Base-by-base conservation (phyloP, 495 filamentous ascomycete genomes). In the Astrothelium subdiscretum region DNA sequence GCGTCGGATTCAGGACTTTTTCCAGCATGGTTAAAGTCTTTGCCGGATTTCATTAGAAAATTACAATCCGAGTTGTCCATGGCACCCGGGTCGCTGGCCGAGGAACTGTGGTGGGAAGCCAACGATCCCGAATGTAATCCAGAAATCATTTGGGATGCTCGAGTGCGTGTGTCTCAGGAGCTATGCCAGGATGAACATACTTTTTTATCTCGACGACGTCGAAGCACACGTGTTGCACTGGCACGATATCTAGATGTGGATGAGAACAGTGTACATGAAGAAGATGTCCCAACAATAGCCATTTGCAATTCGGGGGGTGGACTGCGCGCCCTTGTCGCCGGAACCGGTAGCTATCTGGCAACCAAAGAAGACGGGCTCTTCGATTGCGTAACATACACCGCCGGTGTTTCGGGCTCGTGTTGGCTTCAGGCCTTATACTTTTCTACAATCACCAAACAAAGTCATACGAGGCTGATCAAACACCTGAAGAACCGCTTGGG, bases 301-400 rank as follows among this genome's bases (percentile, higher is more conserved):
- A 84, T 96, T 76, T 95, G 91, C 65, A 91, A 91, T 32, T 96
- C 92, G 0, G 94, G 94, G 3, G 94, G 94, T 51, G 94, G 94
- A 5, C 75, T 98, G 22, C 79, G 94, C 31, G 92, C 94, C 0
- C 79, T 98, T 57, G 89, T 97, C 10, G 92, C 94, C 15, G 91
- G 94, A 0, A 82, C 89, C 0, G 89, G 91, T 13, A 96, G 90
- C 1, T 88, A 90, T 60, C 75, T 92, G 15, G 88, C 89, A 32
- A 80, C 90, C 3, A 80, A 87, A 29, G 89, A 96, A 72, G 85
- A 86, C 57, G 94, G 94, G 0, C 77, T 98, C 0, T 95, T 94
- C 71, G 90, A 96, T 70, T 96, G 92, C 71, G 81, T 87, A 0
- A 98, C 91, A 0, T 98, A 98, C 68, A 92, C 90, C 0, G 90